Conservation (phyloP, 169 alveolate genomes). For the Plasmodium vivax region DNA sequence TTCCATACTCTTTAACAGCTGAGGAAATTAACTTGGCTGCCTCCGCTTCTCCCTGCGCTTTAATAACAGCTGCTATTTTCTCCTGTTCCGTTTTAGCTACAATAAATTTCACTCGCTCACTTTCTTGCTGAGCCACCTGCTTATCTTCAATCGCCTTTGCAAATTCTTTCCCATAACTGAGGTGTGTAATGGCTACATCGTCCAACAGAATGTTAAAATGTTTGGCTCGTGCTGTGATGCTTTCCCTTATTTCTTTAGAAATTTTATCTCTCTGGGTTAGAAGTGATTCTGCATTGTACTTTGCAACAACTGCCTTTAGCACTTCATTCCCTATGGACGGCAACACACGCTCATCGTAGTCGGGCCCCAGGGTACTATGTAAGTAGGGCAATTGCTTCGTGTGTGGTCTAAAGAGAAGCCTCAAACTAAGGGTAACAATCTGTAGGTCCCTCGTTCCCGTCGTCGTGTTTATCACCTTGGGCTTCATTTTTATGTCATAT, state of each 20-base stretch:
- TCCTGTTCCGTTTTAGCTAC: conserved; percentile 96
- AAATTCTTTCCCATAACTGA: conserved; percentile 97
- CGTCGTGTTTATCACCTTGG: conserved; percentile 93
- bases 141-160: conserved; percentile 97
- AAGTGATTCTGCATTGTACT: conserved; percentile 95
- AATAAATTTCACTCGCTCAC: conserved; percentile 96
- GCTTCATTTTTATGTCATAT: conserved; percentile 92
- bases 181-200: conserved; percentile 97
- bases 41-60: conserved; percentile 98
- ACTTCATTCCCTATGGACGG: conserved; percentile 98
- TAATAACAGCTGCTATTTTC: conserved; percentile 95
- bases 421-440: conserved; percentile 94
- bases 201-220: conserved; percentile 95
- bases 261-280: conserved; percentile 97
- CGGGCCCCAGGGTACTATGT: conserved; percentile 96
- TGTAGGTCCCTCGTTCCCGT: conserved; percentile 95
- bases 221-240: conserved; percentile 93
- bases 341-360: conserved; percentile 96
- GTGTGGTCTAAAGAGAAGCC: conserved; percentile 94
- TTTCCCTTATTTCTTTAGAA: conserved; percentile 92
- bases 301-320: conserved; percentile 96
- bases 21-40: conserved; percentile 96
- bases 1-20: conserved; percentile 95
- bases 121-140: conserved; percentile 98
- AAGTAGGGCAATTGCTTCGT: conserved; percentile 91